Evolutionary conservation across 164 flowering plant species (phyloP), one percentile per base, ranked within the genome.

Genomic region (Berberis vulgaris): DNA sequence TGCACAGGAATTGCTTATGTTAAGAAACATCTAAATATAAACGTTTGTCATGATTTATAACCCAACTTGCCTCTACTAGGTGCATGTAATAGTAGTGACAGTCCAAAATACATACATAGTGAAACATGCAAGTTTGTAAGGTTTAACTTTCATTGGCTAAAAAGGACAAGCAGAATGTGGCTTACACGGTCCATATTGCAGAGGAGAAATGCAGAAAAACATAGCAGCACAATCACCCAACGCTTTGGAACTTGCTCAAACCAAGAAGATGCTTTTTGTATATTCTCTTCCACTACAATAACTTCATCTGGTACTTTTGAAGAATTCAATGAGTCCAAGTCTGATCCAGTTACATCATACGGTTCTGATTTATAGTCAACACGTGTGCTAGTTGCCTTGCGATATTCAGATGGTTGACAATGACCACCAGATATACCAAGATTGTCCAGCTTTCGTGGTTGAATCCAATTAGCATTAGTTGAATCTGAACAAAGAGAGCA

Each of bases 171-270:
- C n/a, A 57, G n/a, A 41, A 5, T 41, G 52, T 13, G 59, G 77
- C 91, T 80, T 74, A 94, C 99, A 59, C 97, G 89, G 67, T 94
- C 97, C 99, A 94, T 94, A 75, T 89, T 91, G 88, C 99, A 94
- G 60, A 94, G 79, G 60, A 91, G 86, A 78, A 94, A 94, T 46
- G 99, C 83, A 2, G 83, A 49, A 72, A 87, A 94, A 76, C 99
- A 94, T 57, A 94, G 96, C 62, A 94, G 76, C 59, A 94, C 99
- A 72, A 94, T 82, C 76, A 86, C 80, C 99, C 96, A 91, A 54
- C 99, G 91, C 75, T 86, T 94, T 57, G 99, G 99, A 70, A 94
- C 82, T 63, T 77, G 77, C 74, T 79, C 71, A 95, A 82, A 86
- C 93, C 85, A 83, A 55, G 84, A 76, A 69, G 81, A 64, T 56